Percentiles rank a stretch among this genome's conserved stretches.
phyloP scores from a whole-genome alignment of 2,329 filamentous ascomycete genomes.

The Xylaria sp. region DNA sequence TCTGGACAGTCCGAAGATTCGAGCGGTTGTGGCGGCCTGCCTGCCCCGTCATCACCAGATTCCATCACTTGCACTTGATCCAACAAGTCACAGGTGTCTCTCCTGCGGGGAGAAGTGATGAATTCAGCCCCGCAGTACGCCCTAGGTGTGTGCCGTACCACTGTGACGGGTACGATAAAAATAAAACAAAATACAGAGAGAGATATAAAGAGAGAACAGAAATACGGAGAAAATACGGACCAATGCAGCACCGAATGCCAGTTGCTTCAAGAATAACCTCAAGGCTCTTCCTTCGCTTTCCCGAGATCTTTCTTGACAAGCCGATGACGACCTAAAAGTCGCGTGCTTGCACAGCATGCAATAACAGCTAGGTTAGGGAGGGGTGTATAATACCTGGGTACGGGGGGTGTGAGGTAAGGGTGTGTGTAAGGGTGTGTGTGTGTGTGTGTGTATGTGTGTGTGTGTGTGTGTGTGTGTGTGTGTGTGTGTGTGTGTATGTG shows the following conservation, averaged over 20 bases:
- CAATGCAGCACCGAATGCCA: not conserved
- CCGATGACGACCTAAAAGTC: constrained; percentile 28
- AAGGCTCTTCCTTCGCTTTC: not conserved
- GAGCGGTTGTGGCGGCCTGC: constrained; percentile 22
- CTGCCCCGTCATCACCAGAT: constrained; percentile 34
- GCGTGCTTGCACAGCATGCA: constrained; percentile 4
- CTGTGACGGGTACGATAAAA: no score
- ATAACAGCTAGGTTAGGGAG: constrained; percentile 1
- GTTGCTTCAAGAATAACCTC: not conserved
- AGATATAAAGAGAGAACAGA: no score
- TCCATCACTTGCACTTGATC: constrained; percentile 30
- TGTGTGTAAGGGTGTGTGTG: not conserved
- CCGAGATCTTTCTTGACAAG: constrained; percentile 22
- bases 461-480: not conserved
- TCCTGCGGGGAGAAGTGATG: constrained; percentile 12
- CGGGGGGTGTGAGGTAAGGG: not conserved
- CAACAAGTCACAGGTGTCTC: not conserved
- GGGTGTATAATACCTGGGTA: not conserved
- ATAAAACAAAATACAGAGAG: no score
- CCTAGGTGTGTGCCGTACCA: not conserved
- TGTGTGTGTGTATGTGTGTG: not conserved
- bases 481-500: not conserved
- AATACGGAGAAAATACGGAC: no score
- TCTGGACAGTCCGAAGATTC: not conserved
- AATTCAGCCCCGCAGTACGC: not conserved